Percentiles rank a stretch among this genome's conserved stretches.
Evolutionary conservation across 139 green algal species (phyloP).

Genomic region (Coelastrella sp.): DNA sequence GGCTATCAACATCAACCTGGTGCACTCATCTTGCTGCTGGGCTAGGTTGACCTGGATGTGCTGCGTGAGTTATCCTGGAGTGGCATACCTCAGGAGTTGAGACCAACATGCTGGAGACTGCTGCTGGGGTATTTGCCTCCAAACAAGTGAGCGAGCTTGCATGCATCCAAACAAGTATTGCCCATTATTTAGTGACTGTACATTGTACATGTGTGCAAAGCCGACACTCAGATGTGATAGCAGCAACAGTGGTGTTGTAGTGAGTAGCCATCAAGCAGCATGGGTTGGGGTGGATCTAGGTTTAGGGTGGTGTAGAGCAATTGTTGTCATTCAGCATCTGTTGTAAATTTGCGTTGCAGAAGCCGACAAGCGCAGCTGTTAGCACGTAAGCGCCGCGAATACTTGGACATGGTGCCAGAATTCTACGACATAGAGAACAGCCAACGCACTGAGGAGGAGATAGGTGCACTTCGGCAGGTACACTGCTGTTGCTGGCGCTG

Average conservation of each 20-base stretch:
- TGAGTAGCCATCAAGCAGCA: background rate
- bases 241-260: background rate
- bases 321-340: background rate
- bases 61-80: constrained; percentile 93
- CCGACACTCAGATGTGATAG: no score
- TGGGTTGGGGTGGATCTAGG: no score
- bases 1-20: no score
- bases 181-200: background rate
- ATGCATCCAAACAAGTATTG: background rate
- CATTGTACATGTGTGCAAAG: background rate
- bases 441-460: constrained; percentile 86
- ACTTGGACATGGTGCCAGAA: constrained; percentile 84
- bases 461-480: constrained; percentile 85
- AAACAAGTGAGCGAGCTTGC: constrained; percentile 60
- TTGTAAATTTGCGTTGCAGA: constrained; percentile 50
- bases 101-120: constrained; percentile 91
- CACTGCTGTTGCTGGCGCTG: background rate
- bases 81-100: constrained; percentile 83
- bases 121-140: constrained; percentile 95
- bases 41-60: constrained; percentile 84
- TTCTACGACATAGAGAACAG: constrained; percentile 85
- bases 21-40: background rate
- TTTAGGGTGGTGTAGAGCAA: no score
- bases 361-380: constrained; percentile 74
- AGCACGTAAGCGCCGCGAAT: constrained; percentile 88